Evolutionary conservation across 176 grass and related monocot genomes (phyloP), one percentile per base, ranked within the genome.

Genomic region (Carex myosuroides): DNA sequence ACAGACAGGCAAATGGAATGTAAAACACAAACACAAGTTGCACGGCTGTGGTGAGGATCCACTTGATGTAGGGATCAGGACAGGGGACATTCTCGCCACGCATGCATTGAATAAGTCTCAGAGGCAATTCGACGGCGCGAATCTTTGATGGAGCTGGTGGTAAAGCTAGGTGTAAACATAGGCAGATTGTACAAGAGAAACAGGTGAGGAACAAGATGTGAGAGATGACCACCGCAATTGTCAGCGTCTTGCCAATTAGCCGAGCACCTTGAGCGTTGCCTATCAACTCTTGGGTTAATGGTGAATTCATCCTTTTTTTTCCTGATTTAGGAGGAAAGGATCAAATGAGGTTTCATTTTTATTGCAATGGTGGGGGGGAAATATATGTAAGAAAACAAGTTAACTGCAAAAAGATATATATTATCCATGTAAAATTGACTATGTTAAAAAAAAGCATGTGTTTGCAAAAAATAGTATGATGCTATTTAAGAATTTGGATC

Each of bases 291-390:
- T 1, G 46, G 48, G 72, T 76, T 17, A 76, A 14, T 12, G 72
- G 12, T 54, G 72, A 52, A 26, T 76, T 76, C 72, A 76, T 76
- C 8, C 16, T 41, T 37, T 48, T 73, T 73, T 76, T 14, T 30
- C 72, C 72, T 76, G 48, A 76, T 76, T 76, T 76, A 76, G 72
- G 72, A 76, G 46, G 72, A 73, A 73, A 50, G 16, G 3, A 41
- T 50, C 18, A 73, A 46, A 50, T 73, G 41, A 52, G 42, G 44
- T 72, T 64, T 48, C 46, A 46, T 48, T 73, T 73, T 50, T 16
- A 73, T 52, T 42, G 52, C 70, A 4, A 24, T 24, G 44, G 42
- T 73, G 42, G 42, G 10, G 11, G 1, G 3, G 52, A 13, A 73
- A 3, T 64, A 32, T 18, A n/a, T 41, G 66, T 42, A 41, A 68